These are phyloP conservation scores for Ogataea angusta DNA, from an alignment of 805 yeast species.

Conservation along the genomic window DNA sequence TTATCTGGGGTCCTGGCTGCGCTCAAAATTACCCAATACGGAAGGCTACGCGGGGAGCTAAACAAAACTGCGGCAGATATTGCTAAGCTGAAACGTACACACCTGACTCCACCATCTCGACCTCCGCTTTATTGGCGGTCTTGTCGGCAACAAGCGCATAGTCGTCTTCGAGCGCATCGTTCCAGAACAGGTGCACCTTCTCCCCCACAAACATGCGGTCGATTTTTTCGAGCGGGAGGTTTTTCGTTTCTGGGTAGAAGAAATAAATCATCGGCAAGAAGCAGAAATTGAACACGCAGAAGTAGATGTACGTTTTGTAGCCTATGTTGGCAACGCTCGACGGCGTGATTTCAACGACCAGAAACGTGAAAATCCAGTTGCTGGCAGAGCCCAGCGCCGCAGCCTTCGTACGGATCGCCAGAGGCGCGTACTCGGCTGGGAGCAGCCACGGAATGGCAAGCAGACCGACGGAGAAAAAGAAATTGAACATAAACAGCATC, in stretches of 20 bases:
- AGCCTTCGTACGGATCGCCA: constrained; percentile 66
- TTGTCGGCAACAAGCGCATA: neutral
- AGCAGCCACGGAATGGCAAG: constrained; percentile 51
- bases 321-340: constrained; percentile 47
- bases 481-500: constrained; percentile 57
- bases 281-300: constrained; percentile 52
- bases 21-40: constrained; percentile 3
- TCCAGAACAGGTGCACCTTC: constrained; percentile 16
- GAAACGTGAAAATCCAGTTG: constrained; percentile 73
- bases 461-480: constrained; percentile 71
- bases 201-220: constrained; percentile 48
- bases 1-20: neutral
- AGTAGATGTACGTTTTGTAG: constrained; percentile 47
- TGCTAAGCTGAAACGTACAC: neutral
- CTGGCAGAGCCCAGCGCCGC: constrained; percentile 65
- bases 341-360: constrained; percentile 65
- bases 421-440: constrained; percentile 57
- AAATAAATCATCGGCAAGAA: constrained; percentile 56
- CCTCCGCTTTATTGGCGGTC: constrained; percentile 2
- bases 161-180: constrained; percentile 7
- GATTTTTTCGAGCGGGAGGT: constrained; percentile 64
- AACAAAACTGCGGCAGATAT: neutral
- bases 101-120: constrained; percentile 1
- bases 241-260: constrained; percentile 64
- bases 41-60: constrained; percentile 1